Evolutionary conservation across 140 eudicot species (phyloP).

Genomic region (Bidens hawaiensis): DNA sequence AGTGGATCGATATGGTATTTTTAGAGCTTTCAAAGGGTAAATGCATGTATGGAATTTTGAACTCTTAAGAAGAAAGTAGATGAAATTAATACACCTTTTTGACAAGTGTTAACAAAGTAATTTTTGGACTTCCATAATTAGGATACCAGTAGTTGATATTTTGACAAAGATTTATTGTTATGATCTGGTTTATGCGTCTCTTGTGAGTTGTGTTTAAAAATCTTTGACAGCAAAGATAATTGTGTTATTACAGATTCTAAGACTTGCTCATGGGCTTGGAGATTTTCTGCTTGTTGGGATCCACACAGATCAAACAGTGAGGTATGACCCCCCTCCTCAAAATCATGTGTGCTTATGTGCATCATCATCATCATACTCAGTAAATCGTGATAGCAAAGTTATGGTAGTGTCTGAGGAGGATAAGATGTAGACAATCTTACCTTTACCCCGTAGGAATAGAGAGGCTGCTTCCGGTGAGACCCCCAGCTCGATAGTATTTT

Average conservation of each 20-base stretch:
- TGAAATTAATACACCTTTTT: background rate
- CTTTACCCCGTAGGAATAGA: too few relatives aligned
- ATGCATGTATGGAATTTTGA: background rate
- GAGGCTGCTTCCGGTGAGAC: too few relatives aligned
- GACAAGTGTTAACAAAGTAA: background rate
- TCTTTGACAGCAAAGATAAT: slow-evolving; percentile 1
- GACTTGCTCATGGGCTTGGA: slow-evolving; percentile 86
- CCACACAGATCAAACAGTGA: slow-evolving; percentile 76
- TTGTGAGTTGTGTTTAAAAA: background rate
- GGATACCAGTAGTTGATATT: background rate
- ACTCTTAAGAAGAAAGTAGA: background rate
- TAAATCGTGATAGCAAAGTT: too few relatives aligned
- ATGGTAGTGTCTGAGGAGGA: too few relatives aligned
- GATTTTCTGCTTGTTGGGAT: slow-evolving; percentile 93
- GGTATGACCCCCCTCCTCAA: too few relatives aligned
- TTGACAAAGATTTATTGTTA: background rate
- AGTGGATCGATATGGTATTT: too few relatives aligned
- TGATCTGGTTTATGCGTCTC: background rate
- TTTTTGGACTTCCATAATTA: background rate
- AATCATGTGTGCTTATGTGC: too few relatives aligned
- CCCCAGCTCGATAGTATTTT: too few relatives aligned
- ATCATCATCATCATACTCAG: too few relatives aligned
- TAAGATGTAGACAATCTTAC: too few relatives aligned
- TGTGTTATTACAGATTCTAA: slow-evolving; percentile 52
- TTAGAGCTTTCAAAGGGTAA: too few relatives aligned